Percentiles rank a stretch among this genome's conserved stretches.
Conservation (phyloP, 495 filamentous ascomycete species). For the Penicillium ochrochloron region DNA sequence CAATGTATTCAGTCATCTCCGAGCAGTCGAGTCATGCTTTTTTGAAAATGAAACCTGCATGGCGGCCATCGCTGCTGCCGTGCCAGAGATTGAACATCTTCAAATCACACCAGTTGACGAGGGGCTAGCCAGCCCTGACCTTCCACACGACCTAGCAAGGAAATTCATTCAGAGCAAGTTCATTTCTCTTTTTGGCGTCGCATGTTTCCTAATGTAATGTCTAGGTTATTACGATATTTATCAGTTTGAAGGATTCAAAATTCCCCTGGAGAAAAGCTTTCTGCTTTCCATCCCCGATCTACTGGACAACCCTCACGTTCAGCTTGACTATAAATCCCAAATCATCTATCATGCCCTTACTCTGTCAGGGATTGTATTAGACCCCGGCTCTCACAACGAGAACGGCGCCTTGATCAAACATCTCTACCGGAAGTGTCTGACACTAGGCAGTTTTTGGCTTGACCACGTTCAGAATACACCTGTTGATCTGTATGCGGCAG, state of each 20-base stretch:
- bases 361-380: neutral
- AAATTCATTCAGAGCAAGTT: neutral
- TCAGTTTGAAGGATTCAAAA: neutral
- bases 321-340: neutral
- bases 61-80: neutral
- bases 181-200: too few relatives aligned
- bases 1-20: neutral
- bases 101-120: neutral
- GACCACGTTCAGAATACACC: neutral
- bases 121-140: neutral
- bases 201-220: neutral
- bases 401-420: neutral
- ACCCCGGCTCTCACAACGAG: neutral
- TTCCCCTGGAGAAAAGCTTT: neutral
- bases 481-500: neutral
- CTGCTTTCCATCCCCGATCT: neutral
- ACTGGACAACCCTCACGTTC: neutral
- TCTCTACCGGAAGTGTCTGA: neutral
- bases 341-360: neutral
- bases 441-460: neutral
- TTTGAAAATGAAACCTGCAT: neutral
- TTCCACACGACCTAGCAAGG: neutral
- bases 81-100: neutral
- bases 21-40: neutral
- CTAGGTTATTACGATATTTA: neutral